These are phyloP conservation scores for Apocynum venetum DNA, from an alignment of 257 asterid species.

Conservation along the genomic window DNA sequence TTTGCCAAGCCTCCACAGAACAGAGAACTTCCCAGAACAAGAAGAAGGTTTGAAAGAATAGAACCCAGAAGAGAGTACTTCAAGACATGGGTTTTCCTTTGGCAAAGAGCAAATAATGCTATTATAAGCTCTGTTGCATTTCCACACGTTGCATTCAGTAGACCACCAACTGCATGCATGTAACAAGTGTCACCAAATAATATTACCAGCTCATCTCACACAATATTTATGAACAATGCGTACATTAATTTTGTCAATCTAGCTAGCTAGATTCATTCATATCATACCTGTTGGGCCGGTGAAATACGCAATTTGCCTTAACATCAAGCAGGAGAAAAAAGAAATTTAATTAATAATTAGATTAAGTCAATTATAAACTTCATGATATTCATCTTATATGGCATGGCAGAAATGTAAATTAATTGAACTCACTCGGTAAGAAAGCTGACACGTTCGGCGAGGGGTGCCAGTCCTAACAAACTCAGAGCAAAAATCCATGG, in stretches of 20 bases:
- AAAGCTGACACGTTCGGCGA: constrained; percentile 48
- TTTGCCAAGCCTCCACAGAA: constrained; percentile 37
- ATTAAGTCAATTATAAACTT: background rate
- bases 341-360: background rate
- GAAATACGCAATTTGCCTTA: constrained; percentile 41
- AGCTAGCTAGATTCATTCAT: background rate
- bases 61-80: constrained; percentile 48
- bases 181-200: too few species aligned
- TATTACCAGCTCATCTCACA: background rate
- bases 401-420: background rate
- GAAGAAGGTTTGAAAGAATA: constrained; percentile 43
- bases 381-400: background rate
- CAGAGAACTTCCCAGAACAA: constrained; percentile 42
- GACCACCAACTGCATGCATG: constrained; percentile 42
- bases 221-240: too few species aligned
- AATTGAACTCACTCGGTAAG: constrained; percentile 37
- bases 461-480: constrained; percentile 40
- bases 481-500: constrained; percentile 42
- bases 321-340: background rate
- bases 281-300: constrained; percentile 44
- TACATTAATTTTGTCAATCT: too few species aligned
- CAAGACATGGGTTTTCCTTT: constrained; percentile 33
- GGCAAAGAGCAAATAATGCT: constrained; percentile 36
- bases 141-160: constrained; percentile 50
- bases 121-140: constrained; percentile 49